Conservation (phyloP, 768 basidiomycete genomes). For the Sporobolomyces roseus region DNA sequence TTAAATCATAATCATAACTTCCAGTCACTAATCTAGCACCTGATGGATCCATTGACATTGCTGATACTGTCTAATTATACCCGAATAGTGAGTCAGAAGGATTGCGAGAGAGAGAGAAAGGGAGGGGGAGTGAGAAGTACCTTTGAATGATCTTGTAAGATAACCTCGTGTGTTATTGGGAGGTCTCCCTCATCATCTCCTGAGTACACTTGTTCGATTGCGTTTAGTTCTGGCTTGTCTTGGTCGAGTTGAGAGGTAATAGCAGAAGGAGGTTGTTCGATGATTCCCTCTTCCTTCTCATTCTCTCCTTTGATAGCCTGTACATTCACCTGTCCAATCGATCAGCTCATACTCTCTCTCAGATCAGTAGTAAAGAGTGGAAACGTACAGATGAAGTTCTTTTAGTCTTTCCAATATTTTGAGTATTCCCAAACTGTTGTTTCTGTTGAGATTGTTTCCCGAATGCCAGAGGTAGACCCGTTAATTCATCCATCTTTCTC, state of each 20-base stretch:
- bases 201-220: no score
- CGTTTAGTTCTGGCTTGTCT: slow-evolving; percentile 50
- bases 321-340: slow-evolving; percentile 2
- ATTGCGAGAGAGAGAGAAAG: not conserved
- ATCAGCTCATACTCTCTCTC: not conserved
- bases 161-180: slow-evolving; percentile 84
- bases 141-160: slow-evolving; percentile 91
- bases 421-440: slow-evolving; percentile 64
- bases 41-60: slow-evolving; percentile 84
- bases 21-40: slow-evolving; percentile 88
- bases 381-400: slow-evolving; percentile 1
- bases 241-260: not conserved
- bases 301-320: no score
- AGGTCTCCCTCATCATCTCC: no score
- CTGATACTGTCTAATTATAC: slow-evolving; percentile 77
- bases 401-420: slow-evolving; percentile 63
- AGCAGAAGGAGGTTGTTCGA: no score
- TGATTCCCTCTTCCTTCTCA: no score
- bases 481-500: slow-evolving; percentile 56
- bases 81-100: not conserved
- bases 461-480: slow-evolving; percentile 77
- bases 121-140: slow-evolving; percentile 34
- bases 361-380: not conserved
- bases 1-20: slow-evolving; percentile 95
- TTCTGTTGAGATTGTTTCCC: slow-evolving; percentile 68